Percentiles rank a stretch among this genome's conserved stretches.
These are phyloP conservation scores for Planoprotostelium fungivorum DNA, from an alignment of 78 protist genomes.

Conservation along the genomic window DNA sequence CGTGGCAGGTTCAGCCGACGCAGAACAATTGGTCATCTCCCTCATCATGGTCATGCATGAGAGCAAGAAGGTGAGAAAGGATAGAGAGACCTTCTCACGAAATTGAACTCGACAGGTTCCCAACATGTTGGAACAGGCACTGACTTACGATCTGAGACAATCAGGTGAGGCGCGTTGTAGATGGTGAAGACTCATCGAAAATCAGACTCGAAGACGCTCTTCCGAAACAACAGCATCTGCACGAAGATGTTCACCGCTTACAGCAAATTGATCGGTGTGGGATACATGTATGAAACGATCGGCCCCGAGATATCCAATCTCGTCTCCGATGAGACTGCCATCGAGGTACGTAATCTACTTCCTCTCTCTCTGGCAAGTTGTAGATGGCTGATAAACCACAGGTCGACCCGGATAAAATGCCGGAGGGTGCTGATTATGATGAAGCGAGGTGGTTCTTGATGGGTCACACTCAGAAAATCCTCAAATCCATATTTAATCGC, in stretches of 20 bases:
- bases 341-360: background rate
- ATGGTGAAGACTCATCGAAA: background rate
- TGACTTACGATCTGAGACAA: background rate
- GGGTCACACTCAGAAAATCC: background rate
- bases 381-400: background rate
- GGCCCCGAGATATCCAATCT: background rate
- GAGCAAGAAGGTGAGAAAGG: background rate
- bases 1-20: background rate
- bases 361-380: background rate
- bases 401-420: background rate
- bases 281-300: background rate
- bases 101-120: background rate
- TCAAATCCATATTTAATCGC: background rate
- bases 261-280: constrained; percentile 29
- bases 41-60: background rate
- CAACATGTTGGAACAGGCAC: background rate
- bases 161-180: background rate
- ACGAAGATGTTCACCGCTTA: constrained; percentile 37
- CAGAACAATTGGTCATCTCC: background rate
- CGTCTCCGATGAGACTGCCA: background rate
- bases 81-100: background rate
- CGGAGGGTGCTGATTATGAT: background rate
- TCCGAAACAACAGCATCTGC: constrained; percentile 35
- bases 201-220: constrained; percentile 26
- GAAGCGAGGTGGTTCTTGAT: background rate